phyloP scores from a whole-genome alignment of 2,329 filamentous ascomycete genomes.

The Geosmithia flava region DNA sequence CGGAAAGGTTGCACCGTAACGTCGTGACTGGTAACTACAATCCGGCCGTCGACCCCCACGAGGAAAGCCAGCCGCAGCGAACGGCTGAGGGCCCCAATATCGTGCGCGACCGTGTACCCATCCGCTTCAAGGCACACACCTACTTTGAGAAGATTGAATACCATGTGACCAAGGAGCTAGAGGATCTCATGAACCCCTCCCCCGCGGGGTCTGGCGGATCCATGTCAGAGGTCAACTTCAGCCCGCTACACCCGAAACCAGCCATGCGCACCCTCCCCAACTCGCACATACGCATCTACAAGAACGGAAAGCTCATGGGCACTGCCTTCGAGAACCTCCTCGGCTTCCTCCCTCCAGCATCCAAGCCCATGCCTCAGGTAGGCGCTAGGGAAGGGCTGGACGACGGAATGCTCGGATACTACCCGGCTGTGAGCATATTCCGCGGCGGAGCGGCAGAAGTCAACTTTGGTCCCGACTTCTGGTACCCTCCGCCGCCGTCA shows the following conservation, averaged over 20 bases:
- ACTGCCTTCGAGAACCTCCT: conserved; percentile 80
- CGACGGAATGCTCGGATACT: conserved; percentile 91
- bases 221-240: conserved; percentile 43
- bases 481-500: conserved; percentile 69
- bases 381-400: conserved; percentile 80
- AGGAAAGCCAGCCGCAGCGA: conserved; percentile 36
- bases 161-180: conserved; percentile 75
- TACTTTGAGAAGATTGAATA: conserved; percentile 94
- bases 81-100: conserved; percentile 61
- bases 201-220: conserved; percentile 32
- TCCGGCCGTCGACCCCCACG: conserved; percentile 60
- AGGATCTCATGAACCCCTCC: conserved; percentile 66
- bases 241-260: conserved; percentile 56
- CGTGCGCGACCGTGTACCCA: conserved; percentile 88
- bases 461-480: conserved; percentile 91
- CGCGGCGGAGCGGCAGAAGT: conserved; percentile 82
- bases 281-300: conserved; percentile 80
- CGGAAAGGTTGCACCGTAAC: conserved; percentile 75
- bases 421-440: conserved; percentile 86
- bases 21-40: conserved; percentile 82
- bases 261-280: conserved; percentile 78
- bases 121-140: conserved; percentile 83
- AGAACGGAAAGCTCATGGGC: conserved; percentile 79
- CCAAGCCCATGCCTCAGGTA: conserved; percentile 55
- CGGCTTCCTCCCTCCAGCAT: conserved; percentile 84